Base-by-base conservation (phyloP, 75 land plant species). In the Selaginella moellendorffii region DNA sequence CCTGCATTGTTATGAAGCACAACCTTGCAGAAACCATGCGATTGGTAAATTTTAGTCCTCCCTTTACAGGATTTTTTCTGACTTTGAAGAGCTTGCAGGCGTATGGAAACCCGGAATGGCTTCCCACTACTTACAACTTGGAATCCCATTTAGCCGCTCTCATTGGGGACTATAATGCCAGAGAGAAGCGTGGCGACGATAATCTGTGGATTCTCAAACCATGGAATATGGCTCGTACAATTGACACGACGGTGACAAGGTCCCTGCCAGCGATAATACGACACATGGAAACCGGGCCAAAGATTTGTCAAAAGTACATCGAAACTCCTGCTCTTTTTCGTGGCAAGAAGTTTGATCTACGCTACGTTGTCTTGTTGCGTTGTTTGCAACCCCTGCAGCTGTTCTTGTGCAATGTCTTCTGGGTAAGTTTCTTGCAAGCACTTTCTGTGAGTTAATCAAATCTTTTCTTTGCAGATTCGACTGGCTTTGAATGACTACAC, bases 191-290 rank as follows among this genome's bases (percentile, higher is more conserved):
- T 68, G 77, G 75, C 1, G 70, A 71, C 56, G 72, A 92, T 69
- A 92, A 92, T 69, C 68, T 88, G 2, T 92, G 97, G 97, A 92
- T 92, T 53, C 69, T 88, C 60, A 92, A 92, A 66, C 97, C 97
- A 29, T 92, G 97, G 97, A 92, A 92, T 60, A 87, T 92, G 97
- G 97, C 97, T 26, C 76, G 97, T 31, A 92, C 95, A 18, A 92
- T 92, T 72, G 97, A 92, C 69, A 92, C 97, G 24, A 78, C 97
- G 31, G 79, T 92, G 10, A 85, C 88, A 62, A 76, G 68, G 36
- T 69, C 78, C 71, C 65, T 92, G 61, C 78, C 97, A 65, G 83
- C 88, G 28, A 76, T 92, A 24, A 80, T 88, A 31, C 71, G 97
- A 26, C 81, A 82, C 26, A 83, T 87, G 78, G 97, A 92, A 67